A percentile compares a stretch with the other conserved stretches of the same genome.
Conservation (phyloP, 1,284 basidiomycete genomes). For the Phylloporus sp. region DNA sequence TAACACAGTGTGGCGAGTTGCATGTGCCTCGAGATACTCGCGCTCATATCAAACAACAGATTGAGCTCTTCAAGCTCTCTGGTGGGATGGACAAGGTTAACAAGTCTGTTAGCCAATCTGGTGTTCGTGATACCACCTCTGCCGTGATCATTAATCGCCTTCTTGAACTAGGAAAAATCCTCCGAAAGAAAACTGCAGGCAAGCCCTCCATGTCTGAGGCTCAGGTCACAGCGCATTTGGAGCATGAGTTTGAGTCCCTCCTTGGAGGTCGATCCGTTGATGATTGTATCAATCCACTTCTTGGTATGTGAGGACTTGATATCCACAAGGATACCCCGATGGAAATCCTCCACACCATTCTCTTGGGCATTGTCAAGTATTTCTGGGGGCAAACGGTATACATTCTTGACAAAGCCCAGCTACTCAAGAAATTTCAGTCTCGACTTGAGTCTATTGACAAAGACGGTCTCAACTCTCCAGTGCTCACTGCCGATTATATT, state of each 20-base stretch:
- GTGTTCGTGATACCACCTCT: constrained; percentile 5
- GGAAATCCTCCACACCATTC: not conserved
- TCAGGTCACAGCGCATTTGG: not conserved
- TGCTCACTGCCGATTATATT: constrained; percentile 1
- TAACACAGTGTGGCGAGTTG: constrained; percentile 3
- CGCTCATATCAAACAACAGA: not conserved
- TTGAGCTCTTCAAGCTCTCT: not conserved
- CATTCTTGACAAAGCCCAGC: not conserved
- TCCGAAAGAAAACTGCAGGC: constrained; percentile 3
- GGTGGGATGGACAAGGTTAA: constrained; percentile 12
- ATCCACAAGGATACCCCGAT: not conserved
- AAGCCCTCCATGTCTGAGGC: not conserved
- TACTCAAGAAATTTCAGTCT: not conserved
- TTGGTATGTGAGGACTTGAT: not conserved
- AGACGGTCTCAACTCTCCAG: not conserved
- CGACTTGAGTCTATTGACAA: not conserved
- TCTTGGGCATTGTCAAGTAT: not conserved
- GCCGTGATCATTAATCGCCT: constrained; percentile 1
- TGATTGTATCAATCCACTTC: constrained; percentile 18
- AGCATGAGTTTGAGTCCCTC: constrained; percentile 2
- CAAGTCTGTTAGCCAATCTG: constrained; percentile 7
- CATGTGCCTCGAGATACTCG: not conserved
- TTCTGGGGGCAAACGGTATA: not conserved
- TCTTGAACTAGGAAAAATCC: constrained; percentile 4
- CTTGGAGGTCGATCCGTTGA: not conserved